phyloP scores from a whole-genome alignment of 2,329 filamentous ascomycete genomes.

The Monilinia laxa region DNA sequence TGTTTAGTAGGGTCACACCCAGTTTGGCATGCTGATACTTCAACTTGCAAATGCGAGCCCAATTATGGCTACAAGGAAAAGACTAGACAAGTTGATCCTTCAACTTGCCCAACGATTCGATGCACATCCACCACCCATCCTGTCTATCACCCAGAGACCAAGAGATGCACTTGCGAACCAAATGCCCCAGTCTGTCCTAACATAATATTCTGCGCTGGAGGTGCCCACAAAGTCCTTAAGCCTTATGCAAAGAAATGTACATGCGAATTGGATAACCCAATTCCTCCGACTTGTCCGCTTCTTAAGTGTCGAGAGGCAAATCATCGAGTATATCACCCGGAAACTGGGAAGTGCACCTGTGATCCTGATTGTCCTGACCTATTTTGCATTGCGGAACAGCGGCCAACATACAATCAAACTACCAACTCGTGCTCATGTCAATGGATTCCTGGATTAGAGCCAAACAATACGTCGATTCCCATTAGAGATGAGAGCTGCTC shows the following conservation, averaged over 20 bases:
- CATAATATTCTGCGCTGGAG: conserved; percentile 26
- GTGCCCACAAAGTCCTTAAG: conserved; percentile 24
- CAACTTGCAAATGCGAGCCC: conserved; percentile 14
- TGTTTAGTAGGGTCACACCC: conserved; percentile 11
- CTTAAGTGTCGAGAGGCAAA: conserved; percentile 28
- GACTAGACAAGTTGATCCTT: conserved; percentile 15
- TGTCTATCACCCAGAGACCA: conserved; percentile 26
- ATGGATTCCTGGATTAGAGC: conserved; percentile 25
- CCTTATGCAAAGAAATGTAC: conserved; percentile 26
- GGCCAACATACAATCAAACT: conserved; percentile 25
- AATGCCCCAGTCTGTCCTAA: conserved; percentile 24
- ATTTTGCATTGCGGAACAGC: conserved; percentile 27
- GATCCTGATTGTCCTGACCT: conserved; percentile 30
- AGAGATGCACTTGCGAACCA: conserved; percentile 29
- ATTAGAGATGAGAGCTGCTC: conserved; percentile 21
- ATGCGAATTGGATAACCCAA: conserved; percentile 26
- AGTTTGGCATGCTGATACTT: conserved; percentile 12
- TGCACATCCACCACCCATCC: conserved; percentile 26
- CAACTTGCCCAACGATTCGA: conserved; percentile 26
- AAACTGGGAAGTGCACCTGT: conserved; percentile 29
- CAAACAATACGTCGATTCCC: conserved; percentile 9
- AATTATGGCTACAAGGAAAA: not conserved
- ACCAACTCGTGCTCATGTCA: conserved; percentile 28
- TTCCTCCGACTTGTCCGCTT: conserved; percentile 26
- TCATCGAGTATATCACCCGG: conserved; percentile 30